Conservation (phyloP, 768 basidiomycete species). For the Ephemerocybe angulata region DNA sequence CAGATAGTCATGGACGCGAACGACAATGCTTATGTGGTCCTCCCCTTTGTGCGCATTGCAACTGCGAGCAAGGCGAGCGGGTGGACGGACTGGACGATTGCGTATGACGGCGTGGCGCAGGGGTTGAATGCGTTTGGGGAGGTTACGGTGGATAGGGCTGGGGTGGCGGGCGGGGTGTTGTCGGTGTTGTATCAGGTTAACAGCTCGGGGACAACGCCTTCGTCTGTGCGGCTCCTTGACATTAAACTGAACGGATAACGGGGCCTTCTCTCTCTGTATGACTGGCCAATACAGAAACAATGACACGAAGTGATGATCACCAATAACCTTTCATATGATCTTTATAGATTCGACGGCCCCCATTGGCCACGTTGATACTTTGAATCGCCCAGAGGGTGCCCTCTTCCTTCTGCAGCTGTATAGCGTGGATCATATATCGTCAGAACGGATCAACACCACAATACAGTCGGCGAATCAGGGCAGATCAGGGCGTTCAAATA, state of each 20-base stretch:
- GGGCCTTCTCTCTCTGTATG: no score
- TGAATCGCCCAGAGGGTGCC: no score
- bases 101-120: conserved; percentile 36
- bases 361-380: no score
- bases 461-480: no score
- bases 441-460: no score
- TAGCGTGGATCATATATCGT: no score
- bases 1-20: conserved; percentile 40
- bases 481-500: no score
- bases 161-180: conserved; percentile 34
- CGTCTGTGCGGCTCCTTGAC: conserved; percentile 38
- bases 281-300: no score
- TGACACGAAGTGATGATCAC: no score
- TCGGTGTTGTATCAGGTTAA: conserved; percentile 42
- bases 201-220: conserved; percentile 40
- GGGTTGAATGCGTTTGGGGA: conserved; percentile 45
- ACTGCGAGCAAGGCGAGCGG: conserved; percentile 42
- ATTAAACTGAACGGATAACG: conserved; percentile 28
- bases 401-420: no score
- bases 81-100: conserved; percentile 46
- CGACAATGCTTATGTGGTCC: conserved; percentile 44
- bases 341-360: no score
- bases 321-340: no score
- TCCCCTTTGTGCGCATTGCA: conserved; percentile 40
- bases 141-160: conserved; percentile 41